Percentiles rank a stretch among this genome's conserved stretches.
Evolutionary conservation across 352 stramenopile genomes (phyloP).

Genomic region (Globisporangium takayamanum): DNA sequence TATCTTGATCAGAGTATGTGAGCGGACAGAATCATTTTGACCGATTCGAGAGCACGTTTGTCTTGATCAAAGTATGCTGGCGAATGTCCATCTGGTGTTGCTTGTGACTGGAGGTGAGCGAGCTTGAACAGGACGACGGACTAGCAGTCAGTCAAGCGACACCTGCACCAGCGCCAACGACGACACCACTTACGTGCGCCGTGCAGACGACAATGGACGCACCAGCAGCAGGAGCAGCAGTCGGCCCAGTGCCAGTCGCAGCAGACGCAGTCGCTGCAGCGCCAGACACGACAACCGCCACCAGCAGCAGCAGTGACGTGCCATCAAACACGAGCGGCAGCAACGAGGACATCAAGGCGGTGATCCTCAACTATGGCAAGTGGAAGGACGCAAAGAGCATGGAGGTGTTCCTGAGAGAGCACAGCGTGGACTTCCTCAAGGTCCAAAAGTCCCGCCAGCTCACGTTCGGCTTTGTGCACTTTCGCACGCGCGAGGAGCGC

Average conservation of each 20-base stretch:
- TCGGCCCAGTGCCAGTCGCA: background rate
- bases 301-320: background rate
- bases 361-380: slow-evolving; percentile 87
- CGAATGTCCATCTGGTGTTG: background rate
- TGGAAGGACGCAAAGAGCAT: slow-evolving; percentile 74
- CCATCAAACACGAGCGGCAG: slow-evolving; percentile 15
- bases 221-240: background rate
- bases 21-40: too few species aligned
- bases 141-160: background rate
- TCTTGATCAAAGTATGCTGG: too few species aligned
- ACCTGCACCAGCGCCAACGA: background rate
- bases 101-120: slow-evolving; percentile 1
- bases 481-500: slow-evolving; percentile 49
- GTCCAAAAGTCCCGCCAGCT: slow-evolving; percentile 76
- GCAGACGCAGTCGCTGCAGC: background rate
- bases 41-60: too few species aligned
- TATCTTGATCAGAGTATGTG: too few species aligned
- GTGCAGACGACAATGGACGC: slow-evolving; percentile 1
- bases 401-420: slow-evolving; percentile 39
- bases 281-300: background rate
- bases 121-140: background rate
- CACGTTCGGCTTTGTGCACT: slow-evolving; percentile 78
- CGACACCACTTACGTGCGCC: background rate
- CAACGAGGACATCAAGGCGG: slow-evolving; percentile 69
- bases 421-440: slow-evolving; percentile 52